Evolutionary conservation across 2,329 filamentous ascomycete species (phyloP), one percentile per base, ranked within the genome.

Genomic region (Neonectria magnoliae): DNA sequence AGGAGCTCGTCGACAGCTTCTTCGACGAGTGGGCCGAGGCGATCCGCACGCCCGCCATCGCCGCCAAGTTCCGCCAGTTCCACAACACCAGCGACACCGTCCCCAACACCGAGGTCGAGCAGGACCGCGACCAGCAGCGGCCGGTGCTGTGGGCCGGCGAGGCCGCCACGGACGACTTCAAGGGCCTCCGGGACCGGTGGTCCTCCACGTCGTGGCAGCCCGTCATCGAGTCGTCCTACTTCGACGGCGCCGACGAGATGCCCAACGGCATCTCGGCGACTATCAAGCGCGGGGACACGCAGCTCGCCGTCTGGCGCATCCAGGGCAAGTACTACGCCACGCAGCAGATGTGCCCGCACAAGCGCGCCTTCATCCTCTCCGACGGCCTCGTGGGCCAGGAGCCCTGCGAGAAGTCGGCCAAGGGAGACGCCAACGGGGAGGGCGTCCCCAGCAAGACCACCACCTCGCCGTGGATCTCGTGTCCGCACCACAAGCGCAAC

Each of bases 291-390:
- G 93, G 94, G 47, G 93, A 97, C 77, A 97, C 93, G 0, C 94
- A 97, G 78, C 86, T 97, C 2, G 93, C 94, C 8, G 83, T 97
- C 57, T 97, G 94, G 88, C 92, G 93, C 73, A 87, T 97, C 66
- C 87, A 88, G 58, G 93, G 93, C 20, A 87, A 87, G 58, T 97
- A 90, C 83, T 95, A 95, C 78, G 92, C 92, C 63, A 92, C 91
- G 14, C 94, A 97, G 81, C 93, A 97, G 76, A 97, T 97, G 94
- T 97, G 94, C 77, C 94, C 94, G 10, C 93, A 97, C 81, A 96
- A 95, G 80, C 90, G 93, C 11, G 90, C 93, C 1, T 97, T 97
- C 74, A 91, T 94, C n/a, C 87, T 97, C 27, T 91, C 91, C 0
- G 94, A 97, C 76, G 93, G 93, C 1, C 82, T 97, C 9, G 86